These are phyloP conservation scores for Leccinum truebloodii DNA, from an alignment of 768 basidiomycete species.

Conservation along the genomic window DNA sequence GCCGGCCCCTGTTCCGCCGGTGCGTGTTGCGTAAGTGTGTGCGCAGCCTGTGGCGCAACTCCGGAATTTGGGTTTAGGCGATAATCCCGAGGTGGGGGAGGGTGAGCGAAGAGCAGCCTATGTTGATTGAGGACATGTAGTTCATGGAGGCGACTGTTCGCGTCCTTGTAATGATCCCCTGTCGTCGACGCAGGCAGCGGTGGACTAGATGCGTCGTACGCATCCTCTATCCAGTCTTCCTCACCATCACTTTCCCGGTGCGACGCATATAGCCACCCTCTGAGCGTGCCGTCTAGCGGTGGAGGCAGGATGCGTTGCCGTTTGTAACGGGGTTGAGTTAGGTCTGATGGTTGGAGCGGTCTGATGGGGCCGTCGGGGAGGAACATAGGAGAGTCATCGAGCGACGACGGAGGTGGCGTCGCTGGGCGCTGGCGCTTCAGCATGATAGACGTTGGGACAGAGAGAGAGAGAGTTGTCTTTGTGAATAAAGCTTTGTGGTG, in stretches of 20 bases:
- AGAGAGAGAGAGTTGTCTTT: neutral
- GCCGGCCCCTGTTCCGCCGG: slow-evolving; percentile 2
- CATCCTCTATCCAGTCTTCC: slow-evolving; percentile 36
- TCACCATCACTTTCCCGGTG: slow-evolving; percentile 31
- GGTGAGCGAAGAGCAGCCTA: slow-evolving; percentile 45
- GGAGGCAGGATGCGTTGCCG: slow-evolving; percentile 56
- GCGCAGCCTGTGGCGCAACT: neutral
- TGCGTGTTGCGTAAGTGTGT: slow-evolving; percentile 2
- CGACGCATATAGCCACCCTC: slow-evolving; percentile 43
- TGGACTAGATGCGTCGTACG: slow-evolving; percentile 35
- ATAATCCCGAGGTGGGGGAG: slow-evolving; percentile 16
- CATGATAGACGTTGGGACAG: slow-evolving; percentile 36
- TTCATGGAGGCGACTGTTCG: slow-evolving; percentile 69
- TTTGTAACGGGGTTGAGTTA: slow-evolving; percentile 41
- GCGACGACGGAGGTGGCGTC: slow-evolving; percentile 42
- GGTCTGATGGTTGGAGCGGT: slow-evolving; percentile 13
- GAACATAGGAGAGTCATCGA: slow-evolving; percentile 27
- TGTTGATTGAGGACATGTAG: slow-evolving; percentile 70
- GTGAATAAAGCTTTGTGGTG: neutral
- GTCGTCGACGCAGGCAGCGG: slow-evolving; percentile 7
- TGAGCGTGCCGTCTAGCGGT: slow-evolving; percentile 49
- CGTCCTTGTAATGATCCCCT: slow-evolving; percentile 50
- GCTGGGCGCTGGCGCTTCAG: slow-evolving; percentile 53
- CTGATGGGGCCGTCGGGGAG: slow-evolving; percentile 16
- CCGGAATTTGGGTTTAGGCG: neutral